Evolutionary conservation across 805 yeast species (phyloP).

Genomic region (Schwanniomyces polymorphus): DNA sequence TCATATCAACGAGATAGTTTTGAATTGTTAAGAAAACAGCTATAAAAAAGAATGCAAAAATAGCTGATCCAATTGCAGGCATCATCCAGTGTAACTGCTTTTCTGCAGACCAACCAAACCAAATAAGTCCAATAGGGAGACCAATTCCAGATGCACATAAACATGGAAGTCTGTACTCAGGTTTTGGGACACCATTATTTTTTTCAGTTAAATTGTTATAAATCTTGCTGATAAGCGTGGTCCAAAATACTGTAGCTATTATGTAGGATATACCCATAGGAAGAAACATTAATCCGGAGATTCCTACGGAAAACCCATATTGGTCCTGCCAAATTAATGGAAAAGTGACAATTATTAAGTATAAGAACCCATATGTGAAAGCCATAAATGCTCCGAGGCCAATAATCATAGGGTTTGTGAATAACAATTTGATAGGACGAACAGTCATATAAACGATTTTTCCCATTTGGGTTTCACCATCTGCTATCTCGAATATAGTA

Average conservation of each 20-base stretch:
- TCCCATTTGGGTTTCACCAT: slow-evolving; percentile 40
- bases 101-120: slow-evolving; percentile 75
- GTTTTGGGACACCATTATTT: slow-evolving; percentile 56
- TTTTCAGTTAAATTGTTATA: slow-evolving; percentile 35
- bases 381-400: slow-evolving; percentile 67
- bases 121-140: slow-evolving; percentile 59
- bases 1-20: slow-evolving; percentile 69
- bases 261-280: slow-evolving; percentile 57
- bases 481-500: slow-evolving; percentile 62
- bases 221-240: slow-evolving; percentile 40
- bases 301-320: slow-evolving; percentile 49
- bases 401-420: slow-evolving; percentile 61
- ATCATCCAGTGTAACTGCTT: slow-evolving; percentile 58
- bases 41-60: slow-evolving; percentile 60
- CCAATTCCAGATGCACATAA: slow-evolving; percentile 50
- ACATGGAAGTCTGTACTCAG: slow-evolving; percentile 60
- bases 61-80: slow-evolving; percentile 59
- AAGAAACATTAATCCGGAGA: slow-evolving; percentile 58
- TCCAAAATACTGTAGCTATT: slow-evolving; percentile 51
- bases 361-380: slow-evolving; percentile 66
- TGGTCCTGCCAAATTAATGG: slow-evolving; percentile 49
- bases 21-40: slow-evolving; percentile 68
- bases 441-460: slow-evolving; percentile 47
- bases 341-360: slow-evolving; percentile 60
- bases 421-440: slow-evolving; percentile 54